Conservation (phyloP, 148 eudicot genomes). For the Amaranthus palmeri region DNA sequence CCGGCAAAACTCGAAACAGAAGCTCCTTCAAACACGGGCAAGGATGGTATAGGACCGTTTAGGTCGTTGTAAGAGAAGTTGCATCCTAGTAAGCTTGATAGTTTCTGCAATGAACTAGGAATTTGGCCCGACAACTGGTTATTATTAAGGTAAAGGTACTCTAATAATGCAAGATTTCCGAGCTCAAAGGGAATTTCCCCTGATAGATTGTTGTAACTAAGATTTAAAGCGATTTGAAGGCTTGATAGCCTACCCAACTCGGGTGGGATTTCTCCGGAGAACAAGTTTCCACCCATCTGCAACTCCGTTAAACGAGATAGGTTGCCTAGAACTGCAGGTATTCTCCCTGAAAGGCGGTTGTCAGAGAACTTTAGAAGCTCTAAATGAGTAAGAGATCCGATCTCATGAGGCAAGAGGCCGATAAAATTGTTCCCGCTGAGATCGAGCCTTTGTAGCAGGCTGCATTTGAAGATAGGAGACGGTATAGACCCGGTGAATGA, state of each 20-base stretch:
- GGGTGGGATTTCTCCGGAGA: slow-evolving; percentile 64
- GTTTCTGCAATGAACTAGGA: slow-evolving; percentile 51
- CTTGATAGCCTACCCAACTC: slow-evolving; percentile 55
- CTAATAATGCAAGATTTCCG: slow-evolving; percentile 73
- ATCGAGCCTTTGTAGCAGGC: slow-evolving; percentile 70
- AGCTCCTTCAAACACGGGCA: slow-evolving; percentile 47
- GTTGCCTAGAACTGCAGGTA: slow-evolving; percentile 60
- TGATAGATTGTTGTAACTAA: slow-evolving; percentile 66
- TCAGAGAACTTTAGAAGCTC: slow-evolving; percentile 86
- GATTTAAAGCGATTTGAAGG: slow-evolving; percentile 77
- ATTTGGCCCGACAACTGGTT: slow-evolving; percentile 70
- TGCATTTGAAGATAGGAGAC: slow-evolving; percentile 30
- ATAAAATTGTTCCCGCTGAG: slow-evolving; percentile 61
- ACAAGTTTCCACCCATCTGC: slow-evolving; percentile 84
- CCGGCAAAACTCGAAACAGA: slow-evolving; percentile 59
- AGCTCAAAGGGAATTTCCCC: slow-evolving; percentile 66
- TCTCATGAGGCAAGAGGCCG: slow-evolving; percentile 47
- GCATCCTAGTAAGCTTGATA: slow-evolving; percentile 63
- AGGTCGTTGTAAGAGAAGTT: slow-evolving; percentile 77
- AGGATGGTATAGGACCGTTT: slow-evolving; percentile 59
- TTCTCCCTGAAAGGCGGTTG: slow-evolving; percentile 51
- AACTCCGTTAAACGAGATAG: slow-evolving; percentile 60
- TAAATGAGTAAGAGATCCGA: slow-evolving; percentile 59
- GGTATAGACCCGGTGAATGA: slow-evolving; percentile 33
- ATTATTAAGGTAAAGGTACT: slow-evolving; percentile 61